Conservation (phyloP, 129 eudicot genomes). For the Tagetes patula region DNA sequence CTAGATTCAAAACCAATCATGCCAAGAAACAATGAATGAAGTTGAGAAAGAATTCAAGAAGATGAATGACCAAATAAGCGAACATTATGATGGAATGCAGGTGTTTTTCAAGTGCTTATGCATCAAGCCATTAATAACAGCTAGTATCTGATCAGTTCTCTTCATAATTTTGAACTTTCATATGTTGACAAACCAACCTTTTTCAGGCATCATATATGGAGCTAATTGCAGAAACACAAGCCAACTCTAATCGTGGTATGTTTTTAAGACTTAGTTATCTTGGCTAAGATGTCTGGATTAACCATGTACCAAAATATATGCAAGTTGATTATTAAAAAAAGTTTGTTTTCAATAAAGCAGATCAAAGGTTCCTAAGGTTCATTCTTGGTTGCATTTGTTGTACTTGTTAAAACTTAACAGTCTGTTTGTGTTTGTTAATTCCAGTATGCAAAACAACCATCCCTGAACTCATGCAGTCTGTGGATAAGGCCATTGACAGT, state of each 20-base stretch:
- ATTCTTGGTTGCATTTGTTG: background rate
- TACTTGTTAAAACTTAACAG: constrained; percentile 1
- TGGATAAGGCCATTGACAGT: constrained; percentile 65
- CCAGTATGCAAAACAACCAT: constrained; percentile 74
- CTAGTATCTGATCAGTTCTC: background rate
- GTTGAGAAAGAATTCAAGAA: constrained; percentile 82
- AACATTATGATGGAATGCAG: constrained; percentile 83
- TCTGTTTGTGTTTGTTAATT: constrained; percentile 23
- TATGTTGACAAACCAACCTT: constrained; percentile 17
- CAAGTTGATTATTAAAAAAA: background rate
- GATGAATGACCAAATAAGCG: constrained; percentile 63
- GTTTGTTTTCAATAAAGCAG: background rate
- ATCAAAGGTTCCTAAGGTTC: constrained; percentile 4
- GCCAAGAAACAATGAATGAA: constrained; percentile 81
- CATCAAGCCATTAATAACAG: background rate
- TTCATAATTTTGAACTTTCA: constrained; percentile 22
- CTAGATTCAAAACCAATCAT: constrained; percentile 81
- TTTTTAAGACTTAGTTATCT: constrained; percentile 18
- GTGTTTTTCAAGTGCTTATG: constrained; percentile 31
- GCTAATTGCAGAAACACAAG: constrained; percentile 71
- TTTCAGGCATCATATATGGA: constrained; percentile 76
- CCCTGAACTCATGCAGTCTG: constrained; percentile 69
- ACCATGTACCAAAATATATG: background rate
- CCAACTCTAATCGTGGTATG: constrained; percentile 74
- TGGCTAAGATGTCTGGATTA: background rate